These are phyloP conservation scores for Misopates orontium DNA, from an alignment of 257 asterid species.

Conservation along the genomic window DNA sequence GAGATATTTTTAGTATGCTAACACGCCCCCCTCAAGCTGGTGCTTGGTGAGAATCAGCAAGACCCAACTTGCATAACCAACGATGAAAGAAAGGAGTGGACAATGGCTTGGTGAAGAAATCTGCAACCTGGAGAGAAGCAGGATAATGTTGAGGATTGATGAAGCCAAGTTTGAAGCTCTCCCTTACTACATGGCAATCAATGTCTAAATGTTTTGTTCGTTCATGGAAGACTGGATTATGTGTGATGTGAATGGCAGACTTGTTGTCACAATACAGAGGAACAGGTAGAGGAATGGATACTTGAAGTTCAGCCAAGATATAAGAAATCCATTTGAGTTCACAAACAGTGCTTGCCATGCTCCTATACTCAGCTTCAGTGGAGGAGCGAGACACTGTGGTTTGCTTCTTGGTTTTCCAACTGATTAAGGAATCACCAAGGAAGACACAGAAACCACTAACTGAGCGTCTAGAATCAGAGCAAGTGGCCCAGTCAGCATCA, in stretches of 20 bases:
- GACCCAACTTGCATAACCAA: too few relatives aligned
- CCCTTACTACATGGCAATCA: not conserved
- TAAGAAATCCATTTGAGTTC: not conserved
- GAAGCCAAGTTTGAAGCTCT: not conserved
- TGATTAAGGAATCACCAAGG: not conserved
- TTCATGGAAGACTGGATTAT: not conserved
- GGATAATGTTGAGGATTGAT: too few relatives aligned
- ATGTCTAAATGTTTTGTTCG: not conserved
- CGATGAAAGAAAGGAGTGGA: too few relatives aligned
- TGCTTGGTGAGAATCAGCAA: too few relatives aligned
- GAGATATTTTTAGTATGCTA: too few relatives aligned
- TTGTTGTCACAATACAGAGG: not conserved
- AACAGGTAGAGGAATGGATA: not conserved
- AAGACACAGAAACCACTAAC: not conserved
- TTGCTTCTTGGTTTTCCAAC: slow-evolving; percentile 14
- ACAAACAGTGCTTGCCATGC: not conserved
- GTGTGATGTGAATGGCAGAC: not conserved
- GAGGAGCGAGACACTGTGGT: not conserved
- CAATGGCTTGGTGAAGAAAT: too few relatives aligned
- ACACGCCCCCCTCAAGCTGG: too few relatives aligned
- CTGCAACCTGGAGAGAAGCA: too few relatives aligned
- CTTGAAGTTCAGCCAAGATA: not conserved
- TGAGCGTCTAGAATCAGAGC: not conserved
- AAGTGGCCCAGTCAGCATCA: slow-evolving; percentile 15
- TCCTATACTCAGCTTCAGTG: slow-evolving; percentile 1